Base-by-base conservation (phyloP, 2,329 filamentous ascomycete genomes). In the Parastagonospora avenae region DNA sequence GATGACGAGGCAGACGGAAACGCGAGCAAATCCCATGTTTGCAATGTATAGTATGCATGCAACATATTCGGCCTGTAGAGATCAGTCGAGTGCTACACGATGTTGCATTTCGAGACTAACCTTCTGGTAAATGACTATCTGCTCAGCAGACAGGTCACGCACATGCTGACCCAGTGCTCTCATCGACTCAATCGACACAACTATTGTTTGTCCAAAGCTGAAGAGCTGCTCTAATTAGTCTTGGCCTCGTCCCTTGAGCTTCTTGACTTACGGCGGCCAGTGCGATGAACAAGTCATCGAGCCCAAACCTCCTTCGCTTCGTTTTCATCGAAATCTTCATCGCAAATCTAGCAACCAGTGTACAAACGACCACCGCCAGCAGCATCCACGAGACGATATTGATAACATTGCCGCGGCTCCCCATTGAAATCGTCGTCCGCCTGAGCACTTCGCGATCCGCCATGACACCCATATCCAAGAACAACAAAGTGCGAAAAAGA, bases 21-120 rank as follows among this genome's bases (percentile, higher is more conserved):
- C 62, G 24, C 64, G 59, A 9, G 64, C 52, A 44, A 60, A 67
- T 29, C 67, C 67, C 59, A 70, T 60, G 50, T 67, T 70, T 19
- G 62, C 62, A 31, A 70, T 58, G 49, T 66, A 68, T 12, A 68
- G 50, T 32, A 69, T 67, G 33, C 50, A 63, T 1, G 51, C 50
- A 2, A 42, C 63, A 46, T 67, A 70, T 29, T 66, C 59, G 30
- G 66, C 41, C 67, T 70, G 32, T 4, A 2, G 1, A 10, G n/a
- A 40, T 63, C 42, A 64, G 50, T 36, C 2, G 2, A 33, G 1
- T 28, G 2, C 9, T 7, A 10, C 40, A 5, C 14, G 30, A 3
- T 14, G 8, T 9, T 38, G 16, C 16, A 1, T 47, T 4, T 7
- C n/a, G 4, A 28, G 28, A 11, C 45, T 35, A 48, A 68, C 67